Evolutionary conservation across 2,329 filamentous ascomycete species (phyloP).

Genomic region (Coniella vitis): DNA sequence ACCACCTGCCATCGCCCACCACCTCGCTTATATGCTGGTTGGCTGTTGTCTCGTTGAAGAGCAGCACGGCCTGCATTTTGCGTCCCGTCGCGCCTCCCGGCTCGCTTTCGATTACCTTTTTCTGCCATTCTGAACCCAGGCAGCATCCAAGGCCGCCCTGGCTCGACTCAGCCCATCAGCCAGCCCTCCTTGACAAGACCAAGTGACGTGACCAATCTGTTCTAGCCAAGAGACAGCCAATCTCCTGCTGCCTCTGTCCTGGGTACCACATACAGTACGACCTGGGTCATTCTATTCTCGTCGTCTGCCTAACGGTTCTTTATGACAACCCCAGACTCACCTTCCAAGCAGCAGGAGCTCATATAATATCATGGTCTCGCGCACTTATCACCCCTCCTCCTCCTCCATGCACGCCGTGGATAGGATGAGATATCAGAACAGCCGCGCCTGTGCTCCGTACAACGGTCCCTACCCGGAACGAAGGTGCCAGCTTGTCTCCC

Average conservation of each 20-base stretch:
- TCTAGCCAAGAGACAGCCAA: slow-evolving; percentile 7
- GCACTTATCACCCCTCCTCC: slow-evolving; percentile 29
- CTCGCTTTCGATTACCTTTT: slow-evolving; percentile 16
- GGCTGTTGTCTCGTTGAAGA: slow-evolving; percentile 7
- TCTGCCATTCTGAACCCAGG: slow-evolving; percentile 3
- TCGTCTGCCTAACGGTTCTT: not conserved
- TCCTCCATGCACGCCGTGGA: slow-evolving; percentile 19
- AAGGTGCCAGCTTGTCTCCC: slow-evolving; percentile 30
- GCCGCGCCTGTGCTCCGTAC: slow-evolving; percentile 32
- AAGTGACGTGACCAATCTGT: slow-evolving; percentile 11
- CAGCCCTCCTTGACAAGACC: slow-evolving; percentile 6
- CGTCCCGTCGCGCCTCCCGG: slow-evolving; percentile 9
- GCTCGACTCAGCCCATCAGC: slow-evolving; percentile 11
- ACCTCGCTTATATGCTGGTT: slow-evolving; percentile 3
- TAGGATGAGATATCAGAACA: slow-evolving; percentile 31
- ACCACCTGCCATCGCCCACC: slow-evolving; percentile 2
- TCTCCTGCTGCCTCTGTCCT: not conserved
- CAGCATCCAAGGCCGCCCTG: slow-evolving; percentile 1
- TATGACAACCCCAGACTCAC: not conserved
- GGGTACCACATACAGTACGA: not conserved
- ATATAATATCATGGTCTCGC: slow-evolving; percentile 35
- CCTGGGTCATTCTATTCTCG: not conserved
- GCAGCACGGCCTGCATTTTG: slow-evolving; percentile 9
- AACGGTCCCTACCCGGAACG: slow-evolving; percentile 27
- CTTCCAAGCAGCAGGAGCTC: not conserved